Evolutionary conservation across 1,139 yeast species (phyloP).

Genomic region (Yarrowia galli): DNA sequence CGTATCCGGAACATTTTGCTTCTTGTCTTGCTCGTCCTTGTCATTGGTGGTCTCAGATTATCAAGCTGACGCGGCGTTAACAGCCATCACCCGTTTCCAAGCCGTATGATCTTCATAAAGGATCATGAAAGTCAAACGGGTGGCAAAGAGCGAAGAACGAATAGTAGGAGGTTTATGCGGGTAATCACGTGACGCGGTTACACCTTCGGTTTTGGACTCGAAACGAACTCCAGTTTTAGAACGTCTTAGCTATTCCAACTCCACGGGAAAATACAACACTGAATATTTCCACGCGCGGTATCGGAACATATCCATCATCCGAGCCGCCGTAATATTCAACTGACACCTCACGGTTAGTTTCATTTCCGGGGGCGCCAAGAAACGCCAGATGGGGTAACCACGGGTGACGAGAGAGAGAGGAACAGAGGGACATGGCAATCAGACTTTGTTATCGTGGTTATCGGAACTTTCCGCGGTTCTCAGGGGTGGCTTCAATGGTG

Average conservation of each 20-base stretch:
- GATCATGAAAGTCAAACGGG: slow-evolving; percentile 15
- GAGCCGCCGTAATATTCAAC: background rate
- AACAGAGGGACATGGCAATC: background rate
- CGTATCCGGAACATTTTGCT: too few species aligned
- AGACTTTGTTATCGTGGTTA: slow-evolving; percentile 23
- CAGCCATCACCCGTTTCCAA: background rate
- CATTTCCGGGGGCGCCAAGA: slow-evolving; percentile 8
- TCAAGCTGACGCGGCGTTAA: too few species aligned
- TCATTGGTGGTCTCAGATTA: too few species aligned
- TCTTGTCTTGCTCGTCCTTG: too few species aligned
- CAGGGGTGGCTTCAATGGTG: too few species aligned
- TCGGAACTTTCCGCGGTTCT: slow-evolving; percentile 1
- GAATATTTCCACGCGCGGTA: background rate
- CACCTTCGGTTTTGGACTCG: too few species aligned
- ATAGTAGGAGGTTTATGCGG: too few species aligned
- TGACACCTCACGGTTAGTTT: background rate
- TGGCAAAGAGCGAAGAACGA: slow-evolving; percentile 6
- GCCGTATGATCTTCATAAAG: slow-evolving; percentile 7
- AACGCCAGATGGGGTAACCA: slow-evolving; percentile 10
- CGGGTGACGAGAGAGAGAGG: background rate
- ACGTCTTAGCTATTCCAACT: too few species aligned
- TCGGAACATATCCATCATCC: background rate
- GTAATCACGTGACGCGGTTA: background rate
- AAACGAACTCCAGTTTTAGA: too few species aligned
- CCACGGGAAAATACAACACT: background rate